phyloP scores from a whole-genome alignment of 208 protist genomes.

The Crithidia brevicula region DNA sequence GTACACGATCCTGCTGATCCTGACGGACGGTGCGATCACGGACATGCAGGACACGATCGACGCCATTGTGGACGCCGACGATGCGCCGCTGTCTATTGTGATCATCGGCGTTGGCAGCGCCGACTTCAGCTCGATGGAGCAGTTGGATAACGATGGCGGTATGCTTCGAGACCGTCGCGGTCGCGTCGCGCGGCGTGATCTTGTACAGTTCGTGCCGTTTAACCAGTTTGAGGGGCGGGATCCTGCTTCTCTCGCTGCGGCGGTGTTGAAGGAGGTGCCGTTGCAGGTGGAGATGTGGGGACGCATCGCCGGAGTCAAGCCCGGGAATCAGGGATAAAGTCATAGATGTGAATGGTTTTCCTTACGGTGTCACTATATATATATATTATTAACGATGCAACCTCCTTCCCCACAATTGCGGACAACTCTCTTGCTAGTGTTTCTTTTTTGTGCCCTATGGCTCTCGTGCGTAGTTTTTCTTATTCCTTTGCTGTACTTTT shows the following conservation, averaged over 20 bases:
- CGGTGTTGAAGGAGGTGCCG: slow-evolving; percentile 58
- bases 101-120: slow-evolving; percentile 93
- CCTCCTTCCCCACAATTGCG: too few relatives aligned
- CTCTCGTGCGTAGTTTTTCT: too few relatives aligned
- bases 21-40: slow-evolving; percentile 91
- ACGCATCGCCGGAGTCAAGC: slow-evolving; percentile 5
- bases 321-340: too few relatives aligned
- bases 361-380: too few relatives aligned
- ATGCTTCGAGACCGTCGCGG: slow-evolving; percentile 19
- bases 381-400: too few relatives aligned
- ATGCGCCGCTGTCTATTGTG: slow-evolving; percentile 87
- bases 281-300: slow-evolving; percentile 49
- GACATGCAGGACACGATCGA: slow-evolving; percentile 84
- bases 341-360: too few relatives aligned
- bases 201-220: slow-evolving; percentile 84
- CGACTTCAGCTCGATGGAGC: slow-evolving; percentile 91
- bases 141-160: slow-evolving; percentile 85
- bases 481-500: too few relatives aligned
- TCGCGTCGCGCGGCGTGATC: slow-evolving; percentile 35
- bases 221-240: slow-evolving; percentile 38
- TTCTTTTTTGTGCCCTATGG: too few relatives aligned
- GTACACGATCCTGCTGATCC: slow-evolving; percentile 91
- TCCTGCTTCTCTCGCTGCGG: slow-evolving; percentile 42
- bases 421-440: too few relatives aligned
- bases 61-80: slow-evolving; percentile 72